These are phyloP conservation scores for Basidiobolus meristosporus DNA, from an alignment of 371 early-diverging fungal species.

Conservation along the genomic window DNA sequence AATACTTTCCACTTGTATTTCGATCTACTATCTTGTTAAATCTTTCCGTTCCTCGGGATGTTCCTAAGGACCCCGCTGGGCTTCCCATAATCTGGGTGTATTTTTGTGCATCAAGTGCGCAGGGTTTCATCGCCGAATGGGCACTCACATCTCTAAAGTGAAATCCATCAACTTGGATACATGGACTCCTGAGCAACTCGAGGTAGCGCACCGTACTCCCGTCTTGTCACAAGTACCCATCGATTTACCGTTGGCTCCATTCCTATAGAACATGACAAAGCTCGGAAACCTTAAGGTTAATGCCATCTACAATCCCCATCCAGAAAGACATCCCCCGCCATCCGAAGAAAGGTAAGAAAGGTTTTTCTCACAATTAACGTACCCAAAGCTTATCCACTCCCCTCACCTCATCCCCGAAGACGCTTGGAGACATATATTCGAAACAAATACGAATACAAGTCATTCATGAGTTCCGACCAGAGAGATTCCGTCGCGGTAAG, in stretches of 20 bases:
- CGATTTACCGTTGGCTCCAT: not conserved
- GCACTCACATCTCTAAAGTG: conserved; percentile 85
- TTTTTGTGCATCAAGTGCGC: conserved; percentile 90
- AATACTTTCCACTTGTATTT: conserved; percentile 1
- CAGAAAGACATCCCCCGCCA: conserved; percentile 34
- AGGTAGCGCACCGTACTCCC: conserved; percentile 20
- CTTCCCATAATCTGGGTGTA: conserved; percentile 79
- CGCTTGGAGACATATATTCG: conserved; percentile 81
- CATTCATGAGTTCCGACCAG: not conserved
- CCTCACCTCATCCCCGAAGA: conserved; percentile 5
- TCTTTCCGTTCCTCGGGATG: not conserved
- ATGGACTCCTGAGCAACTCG: conserved; percentile 87
- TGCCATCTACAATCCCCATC: conserved; percentile 39
- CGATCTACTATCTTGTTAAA: not conserved
- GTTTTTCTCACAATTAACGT: conserved; percentile 14
- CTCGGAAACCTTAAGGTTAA: conserved; percentile 81
- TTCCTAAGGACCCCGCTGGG: conserved; percentile 79
- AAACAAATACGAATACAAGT: conserved; percentile 62
- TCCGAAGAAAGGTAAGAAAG: too few species aligned
- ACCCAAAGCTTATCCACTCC: conserved; percentile 28
- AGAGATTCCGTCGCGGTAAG: too few species aligned
- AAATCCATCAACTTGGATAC: conserved; percentile 80
- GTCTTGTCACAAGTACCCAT: not conserved
- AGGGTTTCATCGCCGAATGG: conserved; percentile 79
- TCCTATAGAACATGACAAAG: conserved; percentile 22